Evolutionary conservation across 2,329 filamentous ascomycete genomes (phyloP), one percentile per base, ranked within the genome.

Genomic region (Sphaerulina musiva): DNA sequence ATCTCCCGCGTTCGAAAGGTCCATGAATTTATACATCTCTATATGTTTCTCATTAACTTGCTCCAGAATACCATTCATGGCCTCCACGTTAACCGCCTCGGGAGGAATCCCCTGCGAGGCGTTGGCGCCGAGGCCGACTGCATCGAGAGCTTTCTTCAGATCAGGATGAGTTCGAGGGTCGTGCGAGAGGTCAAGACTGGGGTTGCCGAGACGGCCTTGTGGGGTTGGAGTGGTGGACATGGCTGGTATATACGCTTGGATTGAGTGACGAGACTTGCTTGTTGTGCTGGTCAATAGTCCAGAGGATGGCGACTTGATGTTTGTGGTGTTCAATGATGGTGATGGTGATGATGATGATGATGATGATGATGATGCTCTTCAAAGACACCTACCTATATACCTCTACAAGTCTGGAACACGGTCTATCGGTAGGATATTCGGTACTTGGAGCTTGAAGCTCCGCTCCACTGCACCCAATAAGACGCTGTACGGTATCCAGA

Each of bases 151-250:
- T 7, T 44, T 51, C 14, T 54, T 44, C 20, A 64, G 56, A 23
- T 56, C 55, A 11, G 64, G 62, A 14, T 62, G 56, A 9, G 55
- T 54, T n/a, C 63, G 55, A 8, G 61, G 63, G 38, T 66, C 63
- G 3, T 48, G 54, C 7, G 46, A 46, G 17, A 62, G 17, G 31
- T 17, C 56, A 40, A 62, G 57, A 26, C 57, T 39, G 6, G 54
- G 46, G 29, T 63, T 53, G 44, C 62, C 62, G 12, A 66, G 54
- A 31, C 62, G 64, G 44, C 64, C 64, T 12, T 62, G 63, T 12
- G 53, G 48, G 23, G 52, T 57, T 48, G 58, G 57, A n/a, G 48
- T 23, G 20, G 44, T 12, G 42, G 40, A 36, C 34, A 14, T 31
- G 40, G 40, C 14, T 49, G 32, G 20, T 20, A 20, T 20, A 20